phyloP scores from a whole-genome alignment of 169 alveolate species.

The Cyclospora cayetanensis region DNA sequence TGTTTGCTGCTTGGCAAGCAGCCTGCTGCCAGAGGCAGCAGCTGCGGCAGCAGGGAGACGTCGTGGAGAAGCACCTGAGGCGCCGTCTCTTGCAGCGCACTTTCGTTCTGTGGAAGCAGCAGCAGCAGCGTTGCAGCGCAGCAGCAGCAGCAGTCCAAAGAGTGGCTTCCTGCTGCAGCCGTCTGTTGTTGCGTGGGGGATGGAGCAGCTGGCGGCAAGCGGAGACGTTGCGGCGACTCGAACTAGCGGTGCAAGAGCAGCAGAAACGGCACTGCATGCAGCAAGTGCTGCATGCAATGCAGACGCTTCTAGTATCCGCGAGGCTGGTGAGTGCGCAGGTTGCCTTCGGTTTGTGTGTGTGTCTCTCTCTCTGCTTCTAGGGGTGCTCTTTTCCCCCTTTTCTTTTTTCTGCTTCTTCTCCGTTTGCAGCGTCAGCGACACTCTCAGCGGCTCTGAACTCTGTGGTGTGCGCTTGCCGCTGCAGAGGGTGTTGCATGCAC shows the following conservation, averaged over 20 bases:
- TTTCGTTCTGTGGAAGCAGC: neutral
- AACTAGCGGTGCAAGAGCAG: slow-evolving; percentile 15
- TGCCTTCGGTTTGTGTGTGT: neutral
- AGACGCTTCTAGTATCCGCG: neutral
- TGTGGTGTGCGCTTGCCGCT: slow-evolving; percentile 11
- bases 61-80: neutral
- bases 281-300: slow-evolving; percentile 12
- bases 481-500: slow-evolving; percentile 40
- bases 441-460: neutral
- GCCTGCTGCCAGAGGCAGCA: neutral
- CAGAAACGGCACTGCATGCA: slow-evolving; percentile 17
- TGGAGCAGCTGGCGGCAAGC: slow-evolving; percentile 6
- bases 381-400: neutral
- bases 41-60: slow-evolving; percentile 50
- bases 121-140: neutral
- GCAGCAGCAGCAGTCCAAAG: slow-evolving; percentile 17
- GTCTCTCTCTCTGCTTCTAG: neutral
- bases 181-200: slow-evolving; percentile 6
- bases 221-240: neutral
- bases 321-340: slow-evolving; percentile 31
- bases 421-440: too few species aligned
- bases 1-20: neutral
- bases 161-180: neutral
- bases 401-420: neutral
- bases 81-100: neutral